Evolutionary conservation across 1,139 yeast genomes (phyloP), one percentile per base, ranked within the genome.

Genomic region (Debaryomyces sp.): DNA sequence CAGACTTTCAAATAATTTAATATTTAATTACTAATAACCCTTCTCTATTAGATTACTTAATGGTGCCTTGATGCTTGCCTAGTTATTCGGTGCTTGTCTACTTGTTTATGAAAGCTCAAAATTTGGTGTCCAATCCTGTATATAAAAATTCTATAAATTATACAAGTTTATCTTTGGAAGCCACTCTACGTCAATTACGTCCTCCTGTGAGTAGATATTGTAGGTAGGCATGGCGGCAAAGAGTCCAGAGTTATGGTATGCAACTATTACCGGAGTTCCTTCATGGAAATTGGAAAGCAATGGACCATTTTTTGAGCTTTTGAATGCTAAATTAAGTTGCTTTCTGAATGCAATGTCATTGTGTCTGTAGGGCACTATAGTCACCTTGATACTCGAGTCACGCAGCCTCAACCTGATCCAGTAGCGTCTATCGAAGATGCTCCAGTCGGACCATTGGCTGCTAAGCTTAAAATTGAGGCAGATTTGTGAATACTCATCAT

Each of bases 361-460:
- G 26, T 63, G 60, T 6, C 50, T 38, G 41, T 68, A 70, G 0
- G 72, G 68, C 2, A 54, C 50, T 4, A 68, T 47, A 1, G 50
- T 44, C 0, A 53, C 44, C 2, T n/a, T 10, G 1, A 50, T 33
- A 5, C 41, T 52, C 15, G 38, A 29, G 4, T 30, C 8, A 6
- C 41, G 24, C 32, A 51, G 51, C 30, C 41, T 50, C 26, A 67
- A 50, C 26, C 68, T 54, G 12, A 77, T 35, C 73, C 75, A 70
- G 50, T 66, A 68, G 40, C 81, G 54, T 36, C 67, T 58, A 50
- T 75, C 80, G 49, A 70, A 74, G 3, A 64, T 49, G 0, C 55
- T 41, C 80, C 80, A 75, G 0, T 59, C 48, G 6, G 61, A 45
- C 66, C 67, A 63, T 5, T 45, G 39, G 6, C 43, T 35, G 4